Base-by-base conservation (phyloP, 805 yeast species). In the Priceomyces medius region DNA sequence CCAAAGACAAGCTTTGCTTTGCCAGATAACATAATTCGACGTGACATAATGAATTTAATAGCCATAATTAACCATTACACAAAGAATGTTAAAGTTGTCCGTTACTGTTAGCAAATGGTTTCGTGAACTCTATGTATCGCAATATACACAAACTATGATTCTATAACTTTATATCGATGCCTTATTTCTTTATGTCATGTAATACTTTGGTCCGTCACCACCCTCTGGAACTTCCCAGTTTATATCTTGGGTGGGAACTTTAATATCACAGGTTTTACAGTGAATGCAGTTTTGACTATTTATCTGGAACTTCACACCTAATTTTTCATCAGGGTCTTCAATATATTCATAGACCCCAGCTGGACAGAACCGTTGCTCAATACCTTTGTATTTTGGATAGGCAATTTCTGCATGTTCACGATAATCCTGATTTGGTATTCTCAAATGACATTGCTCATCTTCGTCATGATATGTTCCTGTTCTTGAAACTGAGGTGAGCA, bases 221-320 rank as follows among this genome's bases (percentile, higher is more conserved):
- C 99, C 98, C 70, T 93, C 98, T 6, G 99, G 99, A n/a, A 88
- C 96, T 9, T 82, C 79, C 99, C 99, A 93, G 58, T 79, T 76
- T 47, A 93, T 93, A 58, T 90, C 97, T 66, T 91, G 97, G 0
- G 88, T 75, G 6, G 99, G 99, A 7, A 85, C 95, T 66, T 93
- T 93, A 63, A 93, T 93, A 65, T 93, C 99, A 72, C 99, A 91
- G 2, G 98, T 91, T 66, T 93, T 93, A 71, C 99, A 93, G 64
- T 93, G 99, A 50, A 93, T 90, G 71, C 99, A 93, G 66, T 93
- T 93, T 67, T 93, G 99, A 16, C 96, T 80, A 67, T 93, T 93
- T 65, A 93, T 91, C 62, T 88, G 93, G 67, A 93, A 91, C 56
- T 81, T 78, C 13, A 88, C 93, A 4, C 93, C 93, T 26, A 73